A percentile compares a stretch with the other conserved stretches of the same genome.
Evolutionary conservation across 1,139 yeast species (phyloP).

Genomic region (Scheffersomyces parashehatae): DNA sequence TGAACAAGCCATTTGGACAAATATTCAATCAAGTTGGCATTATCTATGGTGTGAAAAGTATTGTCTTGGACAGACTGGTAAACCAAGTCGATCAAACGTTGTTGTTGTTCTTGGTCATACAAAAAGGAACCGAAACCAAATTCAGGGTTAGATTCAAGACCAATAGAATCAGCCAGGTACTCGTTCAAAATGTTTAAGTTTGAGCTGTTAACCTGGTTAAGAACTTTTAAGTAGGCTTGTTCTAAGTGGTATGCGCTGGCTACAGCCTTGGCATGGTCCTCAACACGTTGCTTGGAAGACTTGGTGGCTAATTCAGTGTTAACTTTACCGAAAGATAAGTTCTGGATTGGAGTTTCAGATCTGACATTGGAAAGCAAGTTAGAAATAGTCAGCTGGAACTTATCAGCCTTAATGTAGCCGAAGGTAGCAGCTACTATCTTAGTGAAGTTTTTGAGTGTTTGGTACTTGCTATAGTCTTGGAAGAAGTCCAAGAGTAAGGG

Average conservation of each 20-base stretch:
- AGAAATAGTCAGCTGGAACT: constrained; percentile 45
- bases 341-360: constrained; percentile 59
- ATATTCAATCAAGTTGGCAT: constrained; percentile 51
- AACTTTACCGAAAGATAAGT: constrained; percentile 58
- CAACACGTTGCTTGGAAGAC: constrained; percentile 24
- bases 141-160: constrained; percentile 66
- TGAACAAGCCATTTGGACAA: constrained; percentile 71
- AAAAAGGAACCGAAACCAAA: constrained; percentile 82
- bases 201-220: constrained; percentile 62
- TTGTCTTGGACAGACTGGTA: constrained; percentile 50
- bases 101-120: constrained; percentile 53
- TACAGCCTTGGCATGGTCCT: constrained; percentile 33
- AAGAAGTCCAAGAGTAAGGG: constrained; percentile 75
- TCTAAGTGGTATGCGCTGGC: constrained; percentile 58
- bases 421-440: constrained; percentile 62
- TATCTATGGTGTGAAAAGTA: constrained; percentile 46
- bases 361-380: constrained; percentile 55
- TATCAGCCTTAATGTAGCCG: constrained; percentile 47
- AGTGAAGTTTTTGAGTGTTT: constrained; percentile 46
- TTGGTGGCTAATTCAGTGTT: constrained; percentile 31
- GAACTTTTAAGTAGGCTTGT: constrained; percentile 74
- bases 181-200: constrained; percentile 63
- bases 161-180: constrained; percentile 37
- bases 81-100: constrained; percentile 49
- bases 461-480: constrained; percentile 54